phyloP scores from a whole-genome alignment of 1,284 basidiomycete genomes.

The Ustilago curta region DNA sequence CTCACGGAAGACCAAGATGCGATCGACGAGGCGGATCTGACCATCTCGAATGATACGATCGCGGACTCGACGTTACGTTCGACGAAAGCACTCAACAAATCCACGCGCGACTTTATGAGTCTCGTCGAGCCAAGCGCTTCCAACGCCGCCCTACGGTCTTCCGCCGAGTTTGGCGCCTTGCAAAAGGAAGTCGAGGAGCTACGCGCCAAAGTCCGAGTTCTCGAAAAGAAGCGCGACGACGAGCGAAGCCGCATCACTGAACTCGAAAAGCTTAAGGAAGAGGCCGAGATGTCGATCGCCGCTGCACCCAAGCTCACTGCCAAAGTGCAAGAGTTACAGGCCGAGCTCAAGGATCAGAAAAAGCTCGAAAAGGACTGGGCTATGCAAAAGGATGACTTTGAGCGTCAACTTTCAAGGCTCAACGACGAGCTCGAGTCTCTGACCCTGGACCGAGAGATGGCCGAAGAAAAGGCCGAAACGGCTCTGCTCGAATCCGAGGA shows the following conservation, averaged over 20 bases:
- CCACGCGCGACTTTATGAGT: conserved; percentile 55
- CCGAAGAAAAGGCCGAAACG: conserved; percentile 91
- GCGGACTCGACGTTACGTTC: conserved; percentile 29
- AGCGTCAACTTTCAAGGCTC: conserved; percentile 75
- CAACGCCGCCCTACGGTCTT: conserved; percentile 18
- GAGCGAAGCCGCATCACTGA: conserved; percentile 84
- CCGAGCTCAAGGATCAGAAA: conserved; percentile 56
- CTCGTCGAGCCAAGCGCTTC: conserved; percentile 39
- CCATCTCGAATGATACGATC: conserved; percentile 25
- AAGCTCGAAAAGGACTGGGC: conserved; percentile 62
- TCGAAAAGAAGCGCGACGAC: conserved; percentile 87
- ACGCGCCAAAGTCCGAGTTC: conserved; percentile 82
- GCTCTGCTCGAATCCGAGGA: conserved; percentile 83
- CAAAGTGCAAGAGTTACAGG: conserved; percentile 55
- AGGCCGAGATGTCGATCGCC: conserved; percentile 86
- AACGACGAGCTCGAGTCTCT: conserved; percentile 93
- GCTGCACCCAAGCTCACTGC: conserved; percentile 78
- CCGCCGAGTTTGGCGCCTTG: conserved; percentile 47
- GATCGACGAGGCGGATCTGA: conserved; percentile 29
- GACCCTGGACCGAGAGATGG: conserved; percentile 95
- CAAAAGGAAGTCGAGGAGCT: conserved; percentile 74
- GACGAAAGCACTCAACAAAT: conserved; percentile 40
- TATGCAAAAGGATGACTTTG: conserved; percentile 50
- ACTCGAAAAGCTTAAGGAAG: conserved; percentile 84
- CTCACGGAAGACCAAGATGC: conserved; percentile 16